Conservation (phyloP, 164 flowering plant species). For the Nymphaea thermarum region DNA sequence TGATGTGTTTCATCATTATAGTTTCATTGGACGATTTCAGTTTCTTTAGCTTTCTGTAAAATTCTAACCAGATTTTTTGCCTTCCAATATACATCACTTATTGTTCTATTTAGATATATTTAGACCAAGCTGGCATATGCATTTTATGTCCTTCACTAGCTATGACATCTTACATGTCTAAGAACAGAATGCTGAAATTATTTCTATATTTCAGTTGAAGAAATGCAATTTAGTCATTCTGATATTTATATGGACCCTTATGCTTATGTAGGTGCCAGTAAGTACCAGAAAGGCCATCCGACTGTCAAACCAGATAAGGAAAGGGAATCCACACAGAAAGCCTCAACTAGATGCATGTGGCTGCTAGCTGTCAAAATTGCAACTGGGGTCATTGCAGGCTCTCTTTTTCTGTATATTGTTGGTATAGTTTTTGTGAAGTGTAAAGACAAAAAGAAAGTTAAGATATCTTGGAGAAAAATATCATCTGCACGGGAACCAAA, state of each 20-base stretch:
- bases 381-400: constrained; percentile 59
- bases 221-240: not conserved
- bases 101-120: no score
- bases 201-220: no score
- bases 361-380: constrained; percentile 65
- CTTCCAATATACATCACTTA: no score
- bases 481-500: constrained; percentile 43
- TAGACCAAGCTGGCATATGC: no score
- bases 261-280: constrained; percentile 19
- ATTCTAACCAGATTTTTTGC: no score
- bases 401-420: constrained; percentile 35
- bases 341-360: constrained; percentile 58
- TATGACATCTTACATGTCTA: no score
- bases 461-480: constrained; percentile 78
- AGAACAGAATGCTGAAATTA: no score
- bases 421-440: constrained; percentile 44
- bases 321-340: constrained; percentile 25
- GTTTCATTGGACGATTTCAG: no score
- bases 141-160: no score
- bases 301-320: constrained; percentile 20
- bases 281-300: constrained; percentile 27
- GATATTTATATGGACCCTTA: not conserved
- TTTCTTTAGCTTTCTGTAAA: no score
- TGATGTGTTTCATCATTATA: no score
- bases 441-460: constrained; percentile 41